These are phyloP conservation scores for Amanita exitialis DNA, from an alignment of 768 basidiomycete genomes.

Conservation along the genomic window DNA sequence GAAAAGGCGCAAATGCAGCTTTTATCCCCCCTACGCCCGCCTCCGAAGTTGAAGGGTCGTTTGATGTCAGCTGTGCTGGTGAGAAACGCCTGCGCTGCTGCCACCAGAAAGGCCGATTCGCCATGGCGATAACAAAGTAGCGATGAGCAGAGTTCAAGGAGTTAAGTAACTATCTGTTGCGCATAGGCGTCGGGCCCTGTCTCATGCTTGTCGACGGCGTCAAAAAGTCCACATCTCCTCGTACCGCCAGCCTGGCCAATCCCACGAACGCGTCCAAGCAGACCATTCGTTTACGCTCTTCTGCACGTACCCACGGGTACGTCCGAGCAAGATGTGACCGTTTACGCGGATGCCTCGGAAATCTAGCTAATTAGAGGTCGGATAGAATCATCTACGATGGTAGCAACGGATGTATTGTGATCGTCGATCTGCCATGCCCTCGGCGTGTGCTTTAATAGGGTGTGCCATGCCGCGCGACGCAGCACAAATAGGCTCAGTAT, in stretches of 20 bases:
- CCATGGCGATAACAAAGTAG: conserved; percentile 3
- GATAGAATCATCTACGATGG: not conserved
- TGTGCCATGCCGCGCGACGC: not conserved
- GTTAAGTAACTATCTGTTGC: too few relatives aligned
- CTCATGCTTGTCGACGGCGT: too few relatives aligned
- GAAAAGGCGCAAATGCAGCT: not conserved
- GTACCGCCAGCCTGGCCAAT: not conserved
- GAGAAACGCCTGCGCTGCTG: conserved; percentile 6
- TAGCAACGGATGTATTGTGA: not conserved
- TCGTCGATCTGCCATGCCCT: not conserved
- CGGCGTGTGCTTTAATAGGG: not conserved
- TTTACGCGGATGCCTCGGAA: conserved; percentile 16
- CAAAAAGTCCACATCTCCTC: not conserved
- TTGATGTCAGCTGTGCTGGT: not conserved
- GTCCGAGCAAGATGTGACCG: not conserved
- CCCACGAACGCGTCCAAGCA: not conserved
- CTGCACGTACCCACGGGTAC: not conserved
- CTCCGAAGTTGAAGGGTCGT: conserved; percentile 2
- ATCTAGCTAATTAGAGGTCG: conserved; percentile 1
- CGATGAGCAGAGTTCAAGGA: too few relatives aligned
- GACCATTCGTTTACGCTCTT: not conserved
- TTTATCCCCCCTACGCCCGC: not conserved
- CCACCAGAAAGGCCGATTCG: not conserved
- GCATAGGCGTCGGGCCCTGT: too few relatives aligned
- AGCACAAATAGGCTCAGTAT: not conserved